These are phyloP conservation scores for Wickerhamiella brachini DNA, from an alignment of 805 yeast species.

Conservation along the genomic window DNA sequence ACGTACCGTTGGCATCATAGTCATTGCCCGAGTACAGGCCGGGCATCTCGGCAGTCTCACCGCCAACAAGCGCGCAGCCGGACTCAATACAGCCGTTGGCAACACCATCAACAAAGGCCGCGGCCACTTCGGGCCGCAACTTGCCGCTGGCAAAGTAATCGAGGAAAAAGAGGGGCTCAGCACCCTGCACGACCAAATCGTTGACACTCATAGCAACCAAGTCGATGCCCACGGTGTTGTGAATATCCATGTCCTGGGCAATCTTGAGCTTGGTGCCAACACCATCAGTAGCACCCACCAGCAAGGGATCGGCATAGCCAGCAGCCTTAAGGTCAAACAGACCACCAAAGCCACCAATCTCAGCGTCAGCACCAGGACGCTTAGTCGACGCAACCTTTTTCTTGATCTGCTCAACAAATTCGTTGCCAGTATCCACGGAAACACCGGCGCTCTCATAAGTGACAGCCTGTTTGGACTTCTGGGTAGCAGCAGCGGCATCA, in stretches of 20 bases:
- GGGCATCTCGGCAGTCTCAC: conserved; percentile 99
- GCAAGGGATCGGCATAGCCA: conserved; percentile 61
- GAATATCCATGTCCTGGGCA: conserved; percentile 80
- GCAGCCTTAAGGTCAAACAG: conserved; percentile 79
- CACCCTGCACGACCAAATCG: conserved; percentile 96
- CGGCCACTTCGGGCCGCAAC: conserved; percentile 69
- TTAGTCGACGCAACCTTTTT: conserved; percentile 81
- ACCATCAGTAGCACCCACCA: conserved; percentile 98
- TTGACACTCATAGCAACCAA: conserved; percentile 98
- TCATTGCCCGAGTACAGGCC: conserved; percentile 94
- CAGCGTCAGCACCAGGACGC: conserved; percentile 94
- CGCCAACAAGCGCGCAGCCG: conserved; percentile 97
- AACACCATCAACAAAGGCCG: conserved; percentile 85
- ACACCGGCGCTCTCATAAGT: conserved; percentile 97
- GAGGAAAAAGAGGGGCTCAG: conserved; percentile 88
- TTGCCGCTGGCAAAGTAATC: conserved; percentile 96
- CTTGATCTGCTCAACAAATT: conserved; percentile 80
- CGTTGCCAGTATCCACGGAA: conserved; percentile 90
- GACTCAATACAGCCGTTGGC: conserved; percentile 91
- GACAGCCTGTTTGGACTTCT: conserved; percentile 30
- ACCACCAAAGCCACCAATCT: conserved; percentile 98
- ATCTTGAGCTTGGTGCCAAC: conserved; percentile 94
- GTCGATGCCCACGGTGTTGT: conserved; percentile 97
- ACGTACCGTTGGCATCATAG: conserved; percentile 97
- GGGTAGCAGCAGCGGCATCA: conserved; percentile 13